Evolutionary conservation across 139 green algal species (phyloP).

Genomic region (Gonium pectorale): DNA sequence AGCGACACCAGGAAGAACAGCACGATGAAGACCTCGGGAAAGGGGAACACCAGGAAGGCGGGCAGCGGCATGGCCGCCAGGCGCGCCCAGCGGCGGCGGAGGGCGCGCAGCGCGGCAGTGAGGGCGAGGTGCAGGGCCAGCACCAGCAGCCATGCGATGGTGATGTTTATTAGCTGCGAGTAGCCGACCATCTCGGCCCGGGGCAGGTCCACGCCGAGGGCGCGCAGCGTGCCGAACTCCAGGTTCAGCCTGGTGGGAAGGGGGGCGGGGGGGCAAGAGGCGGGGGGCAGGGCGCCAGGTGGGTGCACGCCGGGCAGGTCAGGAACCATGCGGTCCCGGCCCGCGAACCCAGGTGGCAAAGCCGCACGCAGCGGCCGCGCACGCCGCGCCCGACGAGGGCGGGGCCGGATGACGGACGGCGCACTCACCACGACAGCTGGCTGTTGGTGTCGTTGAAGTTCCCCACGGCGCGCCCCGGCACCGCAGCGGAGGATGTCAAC

Average conservation of each 20-base stretch:
- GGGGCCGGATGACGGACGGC: too few species aligned
- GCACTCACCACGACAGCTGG: conserved; percentile 26
- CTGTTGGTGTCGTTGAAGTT: conserved; percentile 21
- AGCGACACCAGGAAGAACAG: background rate
- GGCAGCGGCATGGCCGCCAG: background rate
- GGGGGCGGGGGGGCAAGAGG: background rate
- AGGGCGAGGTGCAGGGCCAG: background rate
- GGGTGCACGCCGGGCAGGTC: too few species aligned
- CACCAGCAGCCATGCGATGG: background rate
- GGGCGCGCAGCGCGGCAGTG: too few species aligned
- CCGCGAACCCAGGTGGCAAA: too few species aligned
- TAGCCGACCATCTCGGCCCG: background rate
- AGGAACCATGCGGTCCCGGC: too few species aligned
- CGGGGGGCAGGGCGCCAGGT: too few species aligned
- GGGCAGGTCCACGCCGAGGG: background rate
- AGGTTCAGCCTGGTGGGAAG: conserved; percentile 19
- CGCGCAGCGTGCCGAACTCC: background rate
- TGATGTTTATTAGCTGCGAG: conserved; percentile 15
- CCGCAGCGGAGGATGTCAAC: background rate
- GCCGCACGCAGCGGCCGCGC: background rate
- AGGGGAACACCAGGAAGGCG: conserved; percentile 15
- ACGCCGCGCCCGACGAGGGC: too few species aligned
- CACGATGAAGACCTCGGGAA: background rate
- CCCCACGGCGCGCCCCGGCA: background rate
- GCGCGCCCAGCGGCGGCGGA: background rate